phyloP scores from a whole-genome alignment of 2,329 filamentous ascomycete genomes.

The Fusarium pseudograminearum region DNA sequence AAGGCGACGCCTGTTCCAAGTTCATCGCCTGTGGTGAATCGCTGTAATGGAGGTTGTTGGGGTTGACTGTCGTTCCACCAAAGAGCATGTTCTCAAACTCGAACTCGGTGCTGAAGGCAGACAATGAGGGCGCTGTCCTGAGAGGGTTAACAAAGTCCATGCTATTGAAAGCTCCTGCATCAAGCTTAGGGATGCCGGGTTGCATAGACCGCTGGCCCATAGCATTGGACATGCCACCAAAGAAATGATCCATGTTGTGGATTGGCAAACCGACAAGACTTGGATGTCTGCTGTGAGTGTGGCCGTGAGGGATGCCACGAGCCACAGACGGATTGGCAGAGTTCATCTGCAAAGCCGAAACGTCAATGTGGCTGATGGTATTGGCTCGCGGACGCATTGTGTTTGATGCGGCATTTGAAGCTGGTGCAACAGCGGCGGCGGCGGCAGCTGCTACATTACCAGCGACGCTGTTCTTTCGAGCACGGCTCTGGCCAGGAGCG shows the following conservation, averaged over 20 bases:
- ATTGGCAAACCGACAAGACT: conserved; percentile 77
- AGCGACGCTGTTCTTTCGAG: conserved; percentile 92
- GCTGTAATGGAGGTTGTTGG: conserved; percentile 83
- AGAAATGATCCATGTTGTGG: conserved; percentile 71
- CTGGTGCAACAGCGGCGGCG: conserved; percentile 56
- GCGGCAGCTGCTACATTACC: conserved; percentile 62
- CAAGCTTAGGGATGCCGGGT: conserved; percentile 82
- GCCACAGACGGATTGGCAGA: conserved; percentile 67
- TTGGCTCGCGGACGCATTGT: conserved; percentile 90
- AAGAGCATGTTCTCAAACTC: conserved; percentile 70
- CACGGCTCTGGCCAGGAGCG: conserved; percentile 74
- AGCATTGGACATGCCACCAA: conserved; percentile 77
- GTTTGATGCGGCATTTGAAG: conserved; percentile 61
- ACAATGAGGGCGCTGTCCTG: conserved; percentile 78
- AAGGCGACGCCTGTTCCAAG: conserved; percentile 72
- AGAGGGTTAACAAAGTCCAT: conserved; percentile 76
- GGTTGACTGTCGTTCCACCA: conserved; percentile 75
- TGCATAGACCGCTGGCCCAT: conserved; percentile 74
- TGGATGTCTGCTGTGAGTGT: conserved; percentile 77
- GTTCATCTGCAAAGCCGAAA: conserved; percentile 76
- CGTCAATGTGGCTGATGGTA: conserved; percentile 94
- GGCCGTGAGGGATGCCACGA: conserved; percentile 61
- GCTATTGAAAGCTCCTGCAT: conserved; percentile 76
- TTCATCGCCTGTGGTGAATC: conserved; percentile 78
- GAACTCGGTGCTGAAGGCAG: conserved; percentile 70